phyloP scores from a whole-genome alignment of 371 early-diverging fungal genomes.

The Mucor mucedo region DNA sequence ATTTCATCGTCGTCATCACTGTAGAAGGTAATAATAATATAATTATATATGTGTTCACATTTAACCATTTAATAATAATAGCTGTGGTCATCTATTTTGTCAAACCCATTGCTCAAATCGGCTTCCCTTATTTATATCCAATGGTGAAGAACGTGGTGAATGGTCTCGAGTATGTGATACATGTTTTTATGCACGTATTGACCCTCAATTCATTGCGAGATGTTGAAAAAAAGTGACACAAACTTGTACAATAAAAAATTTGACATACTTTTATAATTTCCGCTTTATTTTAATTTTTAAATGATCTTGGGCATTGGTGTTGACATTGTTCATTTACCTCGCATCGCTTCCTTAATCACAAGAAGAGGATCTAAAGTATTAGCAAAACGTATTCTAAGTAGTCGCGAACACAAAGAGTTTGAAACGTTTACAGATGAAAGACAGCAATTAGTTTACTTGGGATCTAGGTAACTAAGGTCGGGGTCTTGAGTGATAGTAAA shows the following conservation, averaged over 20 bases:
- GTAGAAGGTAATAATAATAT: conserved; percentile 27
- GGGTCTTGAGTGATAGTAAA: not conserved
- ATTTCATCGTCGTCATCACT: conserved; percentile 30
- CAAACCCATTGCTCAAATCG: conserved; percentile 29
- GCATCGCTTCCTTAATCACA: conserved; percentile 39
- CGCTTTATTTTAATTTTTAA: conserved; percentile 6
- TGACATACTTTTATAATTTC: conserved; percentile 1
- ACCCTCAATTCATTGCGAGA: conserved; percentile 15
- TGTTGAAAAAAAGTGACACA: conserved; percentile 12
- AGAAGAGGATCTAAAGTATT: conserved; percentile 40
- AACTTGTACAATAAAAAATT: not conserved
- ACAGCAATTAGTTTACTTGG: conserved; percentile 33
- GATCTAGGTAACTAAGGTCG: conserved; percentile 36
- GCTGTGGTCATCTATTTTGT: conserved; percentile 36
- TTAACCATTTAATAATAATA: conserved; percentile 2
- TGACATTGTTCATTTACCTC: conserved; percentile 60
- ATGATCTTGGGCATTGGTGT: conserved; percentile 66
- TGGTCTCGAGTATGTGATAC: conserved; percentile 36
- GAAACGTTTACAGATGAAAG: conserved; percentile 2
- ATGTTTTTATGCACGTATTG: conserved; percentile 28
- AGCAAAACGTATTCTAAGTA: conserved; percentile 51
- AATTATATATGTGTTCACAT: not conserved
- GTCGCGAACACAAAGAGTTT: conserved; percentile 42
- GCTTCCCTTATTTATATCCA: conserved; percentile 20
- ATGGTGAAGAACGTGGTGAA: conserved; percentile 28